Evolutionary conservation across 345 rosid genomes (phyloP).

Genomic region (Cardiospermum halicacabum): DNA sequence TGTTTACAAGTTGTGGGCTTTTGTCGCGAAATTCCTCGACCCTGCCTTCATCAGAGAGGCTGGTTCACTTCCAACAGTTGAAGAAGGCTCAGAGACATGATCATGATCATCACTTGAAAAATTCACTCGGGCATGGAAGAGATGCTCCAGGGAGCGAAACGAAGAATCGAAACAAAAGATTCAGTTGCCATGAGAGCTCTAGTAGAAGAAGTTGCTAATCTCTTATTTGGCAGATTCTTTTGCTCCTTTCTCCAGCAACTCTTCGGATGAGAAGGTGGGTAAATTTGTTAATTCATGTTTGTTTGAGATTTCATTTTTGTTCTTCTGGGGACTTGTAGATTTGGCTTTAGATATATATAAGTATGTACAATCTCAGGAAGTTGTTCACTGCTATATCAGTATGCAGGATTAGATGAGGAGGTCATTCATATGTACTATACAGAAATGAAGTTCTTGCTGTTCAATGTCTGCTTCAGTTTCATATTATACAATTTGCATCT

Average conservation of each 20-base stretch:
- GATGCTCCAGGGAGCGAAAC: constrained; percentile 8
- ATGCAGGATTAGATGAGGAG: constrained; percentile 31
- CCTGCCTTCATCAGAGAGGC: constrained; percentile 61
- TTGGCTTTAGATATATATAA: constrained; percentile 43
- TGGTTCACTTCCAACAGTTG: constrained; percentile 69
- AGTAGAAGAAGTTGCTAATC: constrained; percentile 3
- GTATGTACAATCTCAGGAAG: constrained; percentile 34
- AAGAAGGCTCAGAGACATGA: constrained; percentile 66
- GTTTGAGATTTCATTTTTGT: constrained; percentile 21
- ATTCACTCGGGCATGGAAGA: constrained; percentile 5
- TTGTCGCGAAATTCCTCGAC: constrained; percentile 86
- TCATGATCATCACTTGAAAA: no score
- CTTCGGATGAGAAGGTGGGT: constrained; percentile 26
- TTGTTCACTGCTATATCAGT: constrained; percentile 19
- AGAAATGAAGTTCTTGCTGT: constrained; percentile 22
- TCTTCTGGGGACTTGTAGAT: constrained; percentile 36
- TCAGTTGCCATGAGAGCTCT: constrained; percentile 19
- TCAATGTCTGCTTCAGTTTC: constrained; percentile 25
- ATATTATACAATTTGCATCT: constrained; percentile 11
- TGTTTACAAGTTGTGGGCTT: constrained; percentile 86
- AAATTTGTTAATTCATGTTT: constrained; percentile 57
- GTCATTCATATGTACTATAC: constrained; percentile 31
- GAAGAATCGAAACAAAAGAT: constrained; percentile 31
- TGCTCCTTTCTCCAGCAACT: constrained; percentile 34
- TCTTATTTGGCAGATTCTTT: constrained; percentile 20